Percentiles rank a stretch among this genome's conserved stretches.
Evolutionary conservation across 345 rosid genomes (phyloP).

Genomic region (Adansonia digitata): DNA sequence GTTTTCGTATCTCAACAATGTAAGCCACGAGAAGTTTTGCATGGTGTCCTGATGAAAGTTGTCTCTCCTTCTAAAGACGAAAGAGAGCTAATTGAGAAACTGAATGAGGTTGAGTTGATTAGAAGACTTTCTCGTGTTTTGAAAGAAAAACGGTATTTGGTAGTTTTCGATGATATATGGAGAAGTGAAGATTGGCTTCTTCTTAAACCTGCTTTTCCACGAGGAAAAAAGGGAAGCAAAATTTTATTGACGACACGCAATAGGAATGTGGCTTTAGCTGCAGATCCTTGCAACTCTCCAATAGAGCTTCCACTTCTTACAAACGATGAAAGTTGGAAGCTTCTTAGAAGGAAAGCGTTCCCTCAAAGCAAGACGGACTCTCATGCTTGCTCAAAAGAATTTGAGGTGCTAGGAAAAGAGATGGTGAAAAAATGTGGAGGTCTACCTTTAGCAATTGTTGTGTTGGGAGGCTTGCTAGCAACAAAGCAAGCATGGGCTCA

Average conservation of each 20-base stretch:
- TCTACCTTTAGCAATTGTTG: slow-evolving; percentile 22
- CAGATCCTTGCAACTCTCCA: neutral
- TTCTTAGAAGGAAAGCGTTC: neutral
- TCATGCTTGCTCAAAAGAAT: neutral
- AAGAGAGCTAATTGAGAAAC: too few relatives aligned
- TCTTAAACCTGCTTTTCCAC: slow-evolving; percentile 8
- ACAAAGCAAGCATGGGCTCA: neutral
- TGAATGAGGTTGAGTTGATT: neutral
- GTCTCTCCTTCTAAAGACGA: too few relatives aligned
- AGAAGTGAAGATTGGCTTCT: neutral
- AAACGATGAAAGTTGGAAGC: slow-evolving; percentile 7
- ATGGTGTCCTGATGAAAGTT: slow-evolving; percentile 22
- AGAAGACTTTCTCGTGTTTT: neutral
- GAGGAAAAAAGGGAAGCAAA: neutral
- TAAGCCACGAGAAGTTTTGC: slow-evolving; percentile 20
- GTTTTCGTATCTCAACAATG: slow-evolving; percentile 22
- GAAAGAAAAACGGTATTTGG: neutral
- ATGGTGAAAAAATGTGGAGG: slow-evolving; percentile 15
- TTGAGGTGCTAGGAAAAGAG: neutral
- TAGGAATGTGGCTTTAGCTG: neutral
- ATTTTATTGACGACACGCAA: slow-evolving; percentile 4
- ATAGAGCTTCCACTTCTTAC: neutral
- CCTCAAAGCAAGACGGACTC: neutral
- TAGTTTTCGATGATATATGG: slow-evolving; percentile 26
- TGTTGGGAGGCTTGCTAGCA: slow-evolving; percentile 8